Conservation (phyloP, 2,329 filamentous ascomycete species). For the Blastomyces silverae region DNA sequence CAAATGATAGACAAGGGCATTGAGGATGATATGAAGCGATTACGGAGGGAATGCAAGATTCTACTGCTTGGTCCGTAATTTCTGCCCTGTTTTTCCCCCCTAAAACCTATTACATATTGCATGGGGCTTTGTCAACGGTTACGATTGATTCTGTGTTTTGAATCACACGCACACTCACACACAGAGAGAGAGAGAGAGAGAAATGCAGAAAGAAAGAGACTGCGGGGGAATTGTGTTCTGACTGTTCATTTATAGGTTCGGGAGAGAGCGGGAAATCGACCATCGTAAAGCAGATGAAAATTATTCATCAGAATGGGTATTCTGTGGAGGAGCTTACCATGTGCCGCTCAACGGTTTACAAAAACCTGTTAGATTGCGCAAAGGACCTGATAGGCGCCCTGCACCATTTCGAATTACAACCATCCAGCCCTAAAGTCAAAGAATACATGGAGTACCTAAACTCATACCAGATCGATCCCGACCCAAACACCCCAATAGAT, state of each 20-base stretch:
- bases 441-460: slow-evolving; percentile 72
- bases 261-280: slow-evolving; percentile 98
- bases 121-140: slow-evolving; percentile 16
- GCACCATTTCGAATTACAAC: slow-evolving; percentile 82
- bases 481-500: slow-evolving; percentile 79
- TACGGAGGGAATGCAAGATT: slow-evolving; percentile 98
- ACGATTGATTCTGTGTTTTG: slow-evolving; percentile 10
- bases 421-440: slow-evolving; percentile 62
- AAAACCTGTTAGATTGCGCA: slow-evolving; percentile 94
- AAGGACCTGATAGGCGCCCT: slow-evolving; percentile 89
- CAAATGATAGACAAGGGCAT: slow-evolving; percentile 90
- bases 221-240: slow-evolving; percentile 12
- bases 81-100: slow-evolving; percentile 2
- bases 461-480: slow-evolving; percentile 83
- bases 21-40: slow-evolving; percentile 86
- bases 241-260: slow-evolving; percentile 58
- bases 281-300: slow-evolving; percentile 99
- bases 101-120: slow-evolving; percentile 10
- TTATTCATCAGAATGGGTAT: slow-evolving; percentile 98
- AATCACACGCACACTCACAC: slow-evolving; percentile 17
- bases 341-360: slow-evolving; percentile 95
- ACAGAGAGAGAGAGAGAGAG: too few relatives aligned
- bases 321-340: slow-evolving; percentile 87
- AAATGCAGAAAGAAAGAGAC: not conserved
- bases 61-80: slow-evolving; percentile 70